Evolutionary conservation across 2,329 filamentous ascomycete species (phyloP).

Genomic region (Tolypocladium cylindrosporum): DNA sequence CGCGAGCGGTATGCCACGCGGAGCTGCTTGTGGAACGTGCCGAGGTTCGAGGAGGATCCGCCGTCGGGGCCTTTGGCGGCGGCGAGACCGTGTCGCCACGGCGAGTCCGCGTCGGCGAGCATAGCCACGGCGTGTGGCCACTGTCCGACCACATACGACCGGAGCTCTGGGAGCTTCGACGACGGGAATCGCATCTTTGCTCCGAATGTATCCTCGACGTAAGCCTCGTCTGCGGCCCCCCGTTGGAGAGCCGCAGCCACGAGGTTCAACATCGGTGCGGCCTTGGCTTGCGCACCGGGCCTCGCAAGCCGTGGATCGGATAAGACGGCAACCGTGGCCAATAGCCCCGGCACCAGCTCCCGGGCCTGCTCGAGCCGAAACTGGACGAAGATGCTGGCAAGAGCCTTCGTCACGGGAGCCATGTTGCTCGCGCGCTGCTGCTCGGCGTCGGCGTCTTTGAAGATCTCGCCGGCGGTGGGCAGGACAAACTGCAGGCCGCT

Average conservation of each 20-base stretch:
- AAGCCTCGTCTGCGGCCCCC: constrained; percentile 7
- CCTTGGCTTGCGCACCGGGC: constrained; percentile 3
- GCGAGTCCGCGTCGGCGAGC: constrained; percentile 10
- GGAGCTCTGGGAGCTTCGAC: constrained; percentile 10
- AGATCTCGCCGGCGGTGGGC: constrained; percentile 17
- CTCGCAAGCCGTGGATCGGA: constrained; percentile 15
- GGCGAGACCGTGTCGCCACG: constrained; percentile 10
- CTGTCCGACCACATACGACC: constrained; percentile 17
- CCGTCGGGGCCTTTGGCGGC: not conserved
- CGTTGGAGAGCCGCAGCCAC: constrained; percentile 12
- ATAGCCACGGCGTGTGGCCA: constrained; percentile 15
- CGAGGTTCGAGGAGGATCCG: constrained; percentile 1
- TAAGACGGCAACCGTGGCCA: constrained; percentile 20
- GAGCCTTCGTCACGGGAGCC: constrained; percentile 8
- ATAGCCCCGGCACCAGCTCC: constrained; percentile 19
- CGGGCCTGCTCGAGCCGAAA: constrained; percentile 12
- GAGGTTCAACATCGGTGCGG: constrained; percentile 20
- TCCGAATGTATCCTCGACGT: constrained; percentile 10
- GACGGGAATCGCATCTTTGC: constrained; percentile 7
- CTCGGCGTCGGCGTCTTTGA: constrained; percentile 4
- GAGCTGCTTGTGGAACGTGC: constrained; percentile 17
- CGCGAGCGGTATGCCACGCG: constrained; percentile 17
- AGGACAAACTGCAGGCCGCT: constrained; percentile 16
- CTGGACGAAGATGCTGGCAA: constrained; percentile 22
- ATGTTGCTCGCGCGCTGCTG: not conserved